Conservation (phyloP, 164 flowering plant species). For the Nymphaea thermarum region DNA sequence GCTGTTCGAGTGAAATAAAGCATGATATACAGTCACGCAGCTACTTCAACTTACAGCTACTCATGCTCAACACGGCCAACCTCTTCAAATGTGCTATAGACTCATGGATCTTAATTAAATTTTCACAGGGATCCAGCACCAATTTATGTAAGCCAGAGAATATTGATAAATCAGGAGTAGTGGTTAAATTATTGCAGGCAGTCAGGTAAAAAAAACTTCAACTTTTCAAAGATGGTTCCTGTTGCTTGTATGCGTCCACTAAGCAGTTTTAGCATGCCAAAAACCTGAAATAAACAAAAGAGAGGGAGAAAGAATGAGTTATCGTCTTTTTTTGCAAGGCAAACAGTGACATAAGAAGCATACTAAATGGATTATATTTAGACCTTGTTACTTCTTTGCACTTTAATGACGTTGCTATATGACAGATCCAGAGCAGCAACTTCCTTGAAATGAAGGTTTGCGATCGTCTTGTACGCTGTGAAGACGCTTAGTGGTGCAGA, state of each 20-base stretch:
- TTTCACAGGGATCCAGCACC: background rate
- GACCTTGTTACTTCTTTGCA: too few relatives aligned
- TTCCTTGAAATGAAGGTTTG: constrained; percentile 31
- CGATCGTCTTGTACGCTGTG: constrained; percentile 51
- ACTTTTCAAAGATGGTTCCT: background rate
- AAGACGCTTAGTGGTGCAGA: constrained; percentile 39
- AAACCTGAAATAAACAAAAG: too few relatives aligned
- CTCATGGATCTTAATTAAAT: background rate
- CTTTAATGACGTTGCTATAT: background rate
- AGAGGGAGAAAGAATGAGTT: too few relatives aligned
- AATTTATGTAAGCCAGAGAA: background rate
- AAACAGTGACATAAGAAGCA: too few relatives aligned
- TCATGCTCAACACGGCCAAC: background rate
- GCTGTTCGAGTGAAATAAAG: background rate
- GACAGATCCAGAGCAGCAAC: constrained; percentile 1
- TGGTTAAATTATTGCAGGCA: background rate
- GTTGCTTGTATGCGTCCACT: too few relatives aligned
- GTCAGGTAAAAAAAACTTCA: background rate
- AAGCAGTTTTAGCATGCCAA: too few relatives aligned
- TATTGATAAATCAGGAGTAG: background rate
- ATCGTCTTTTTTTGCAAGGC: too few relatives aligned
- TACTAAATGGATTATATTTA: too few relatives aligned
- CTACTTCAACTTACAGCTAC: background rate
- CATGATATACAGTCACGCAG: background rate
- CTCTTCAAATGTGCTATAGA: background rate